Evolutionary conservation across 176 grass and related monocot genomes (phyloP), one percentile per base, ranked within the genome.

Genomic region (Carex cristatella): DNA sequence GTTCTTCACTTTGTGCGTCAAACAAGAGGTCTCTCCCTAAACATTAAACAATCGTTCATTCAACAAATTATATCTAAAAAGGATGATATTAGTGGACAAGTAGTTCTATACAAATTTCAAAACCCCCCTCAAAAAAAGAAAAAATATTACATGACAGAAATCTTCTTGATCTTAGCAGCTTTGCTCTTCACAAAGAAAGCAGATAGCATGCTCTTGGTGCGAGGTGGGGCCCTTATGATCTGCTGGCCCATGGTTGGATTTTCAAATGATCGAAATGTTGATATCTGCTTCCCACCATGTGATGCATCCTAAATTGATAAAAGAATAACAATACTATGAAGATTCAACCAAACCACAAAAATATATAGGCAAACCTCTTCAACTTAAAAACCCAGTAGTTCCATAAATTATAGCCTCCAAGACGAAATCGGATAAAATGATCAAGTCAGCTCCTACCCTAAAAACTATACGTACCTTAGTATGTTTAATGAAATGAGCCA

Each of bases 151-250:
- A 84, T 85, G 38, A 91, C 85, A 12, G 87, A 88, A 28, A 91
- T 83, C 49, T 94, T 95, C 85, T 93, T 95, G 71, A 85, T 69
- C 82, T 94, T 99, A 61, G 56, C 86, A n/a, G 88, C 87, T 87
- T 81, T 94, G 88, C 86, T 84, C 74, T 94, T 95, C 61, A 89
- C 88, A 85, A 99, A 99, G 57, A 99, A 91, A 71, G 91, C 87
- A 28, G 93, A 92, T 56, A 95, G 38, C 93, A 99, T 84, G 71
- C 87, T 95, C 69, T 91, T 95, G 38, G 89, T 94, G 81, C 91
- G 85, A 60, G 85, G 79, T 0, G 91, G 93, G 69, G 90, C 83
- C 88, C 87, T 89, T 66, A 89, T 89, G 58, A 95, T 94, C 87
- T 99, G 86, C 55, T 70, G 90, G 10, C 88, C 86, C 33, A 87